Base-by-base conservation (phyloP, 257 asterid species). In the Salvia hispanica region DNA sequence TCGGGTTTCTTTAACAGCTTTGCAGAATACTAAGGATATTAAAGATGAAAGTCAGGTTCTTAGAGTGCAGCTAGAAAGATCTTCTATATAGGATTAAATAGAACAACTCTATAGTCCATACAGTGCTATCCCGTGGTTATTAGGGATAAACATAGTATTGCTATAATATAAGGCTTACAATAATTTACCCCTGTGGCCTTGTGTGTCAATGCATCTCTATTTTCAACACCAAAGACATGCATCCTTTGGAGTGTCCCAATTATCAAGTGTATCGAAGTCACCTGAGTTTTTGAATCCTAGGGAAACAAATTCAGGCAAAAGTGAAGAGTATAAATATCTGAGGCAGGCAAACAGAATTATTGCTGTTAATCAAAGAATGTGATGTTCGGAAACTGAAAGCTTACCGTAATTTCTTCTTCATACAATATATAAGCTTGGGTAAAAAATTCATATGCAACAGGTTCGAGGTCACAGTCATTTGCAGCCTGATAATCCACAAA, bases 221-320 rank as follows among this genome's bases (percentile, higher is more conserved):
- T 94, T 82, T 94, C 99, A 75, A 94, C 88, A 14, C 99, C 99
- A 53, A 94, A 94, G 51, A 84, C 81, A 48, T 88, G 92, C 98
- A 94, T 94, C 81, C 95, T 84, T 83, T 94, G 99, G 71, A 94
- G 96, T 54, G 98, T 94, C 77, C 99, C 99, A 56, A 91, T 82
- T 70, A 91, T 91, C 66, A 94, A 85, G 79, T 94, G 95, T 70
- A 91, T 80, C 67, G 90, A 86, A 55, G 93, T 94, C 79, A 94
- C 92, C 81, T 91, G 99, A 44, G 96, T 81, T 82, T 84, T 94
- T 21, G 99, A 91, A 85, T 94, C 99, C 99, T 94, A 75, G 47
- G 73, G 54, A 67, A 77, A 63, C 50, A 43, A 64, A 70, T 74
- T 34, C 74, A 73, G 59, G 71, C 34, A 61, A 65, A 37, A 9